Conservation (phyloP, 2,329 filamentous ascomycete genomes). For the Exophiala alcalophila region DNA sequence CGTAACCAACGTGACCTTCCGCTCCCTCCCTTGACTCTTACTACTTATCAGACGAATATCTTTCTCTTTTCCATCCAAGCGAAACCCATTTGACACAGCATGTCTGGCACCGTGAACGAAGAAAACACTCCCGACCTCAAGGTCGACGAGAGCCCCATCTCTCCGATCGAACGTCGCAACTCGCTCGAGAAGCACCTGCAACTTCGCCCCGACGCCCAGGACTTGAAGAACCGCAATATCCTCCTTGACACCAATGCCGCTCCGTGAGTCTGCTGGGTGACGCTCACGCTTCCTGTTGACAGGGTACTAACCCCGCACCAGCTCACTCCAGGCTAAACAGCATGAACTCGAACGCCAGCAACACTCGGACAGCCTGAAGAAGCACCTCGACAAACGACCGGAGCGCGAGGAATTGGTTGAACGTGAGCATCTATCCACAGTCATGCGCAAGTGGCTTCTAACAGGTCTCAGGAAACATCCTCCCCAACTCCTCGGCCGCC, state of each 20-base stretch:
- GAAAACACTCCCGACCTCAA: slow-evolving; percentile 27
- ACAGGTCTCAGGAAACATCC: slow-evolving; percentile 68
- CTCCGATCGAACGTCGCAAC: slow-evolving; percentile 57
- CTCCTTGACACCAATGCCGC: slow-evolving; percentile 65
- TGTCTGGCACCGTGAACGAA: slow-evolving; percentile 25
- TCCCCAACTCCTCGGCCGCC: slow-evolving; percentile 73
- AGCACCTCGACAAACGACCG: slow-evolving; percentile 60
- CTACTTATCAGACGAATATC: too few species aligned
- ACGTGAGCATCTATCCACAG: slow-evolving; percentile 52
- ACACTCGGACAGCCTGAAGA: slow-evolving; percentile 62
- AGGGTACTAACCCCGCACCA: too few species aligned
- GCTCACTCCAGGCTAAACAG: slow-evolving; percentile 60
- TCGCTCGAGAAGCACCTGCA: slow-evolving; percentile 71
- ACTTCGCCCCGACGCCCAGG: slow-evolving; percentile 64
- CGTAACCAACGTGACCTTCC: not conserved
- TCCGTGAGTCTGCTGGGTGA: slow-evolving; percentile 53
- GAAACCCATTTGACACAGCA: slow-evolving; percentile 10
- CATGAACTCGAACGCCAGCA: slow-evolving; percentile 64
- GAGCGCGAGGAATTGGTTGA: slow-evolving; percentile 75
- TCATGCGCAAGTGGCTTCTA: slow-evolving; percentile 10
- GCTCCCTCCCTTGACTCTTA: not conserved
- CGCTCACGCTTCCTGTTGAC: too few species aligned
- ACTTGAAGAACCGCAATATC: slow-evolving; percentile 67
- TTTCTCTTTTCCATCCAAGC: too few species aligned
- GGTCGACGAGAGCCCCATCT: slow-evolving; percentile 60